Conservation (phyloP, 768 basidiomycete genomes). For the Termitomyces sp. region DNA sequence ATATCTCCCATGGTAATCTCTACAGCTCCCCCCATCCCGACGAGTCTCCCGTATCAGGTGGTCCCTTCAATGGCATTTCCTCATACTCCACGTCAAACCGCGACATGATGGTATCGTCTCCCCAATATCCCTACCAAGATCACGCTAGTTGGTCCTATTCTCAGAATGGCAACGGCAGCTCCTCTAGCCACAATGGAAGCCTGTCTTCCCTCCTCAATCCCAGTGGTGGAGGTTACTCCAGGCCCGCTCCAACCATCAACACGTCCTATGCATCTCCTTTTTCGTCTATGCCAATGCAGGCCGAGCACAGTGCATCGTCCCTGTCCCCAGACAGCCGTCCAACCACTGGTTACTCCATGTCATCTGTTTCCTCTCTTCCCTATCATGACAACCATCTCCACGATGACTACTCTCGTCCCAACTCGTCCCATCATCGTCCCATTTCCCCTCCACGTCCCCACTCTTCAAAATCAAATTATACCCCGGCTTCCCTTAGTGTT, state of each 20-base stretch:
- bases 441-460: conserved; percentile 65
- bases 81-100: conserved; percentile 37
- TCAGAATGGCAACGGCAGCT: conserved; percentile 38
- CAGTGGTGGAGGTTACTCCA: conserved; percentile 48
- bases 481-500: conserved; percentile 55
- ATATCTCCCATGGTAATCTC: conserved; percentile 51
- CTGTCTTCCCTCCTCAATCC: conserved; percentile 79
- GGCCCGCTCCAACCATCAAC: conserved; percentile 66
- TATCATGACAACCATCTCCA: conserved; percentile 56
- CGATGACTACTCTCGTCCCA: conserved; percentile 69
- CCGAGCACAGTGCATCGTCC: conserved; percentile 65
- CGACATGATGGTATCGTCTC: conserved; percentile 40
- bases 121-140: conserved; percentile 64
- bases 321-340: conserved; percentile 84
- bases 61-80: conserved; percentile 36
- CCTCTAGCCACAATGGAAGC: conserved; percentile 65
- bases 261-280: conserved; percentile 70
- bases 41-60: conserved; percentile 52
- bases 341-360: conserved; percentile 81
- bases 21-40: conserved; percentile 62
- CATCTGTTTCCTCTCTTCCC: conserved; percentile 71
- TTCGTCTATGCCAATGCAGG: conserved; percentile 63
- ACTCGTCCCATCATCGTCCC: conserved; percentile 70
- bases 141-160: conserved; percentile 52
- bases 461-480: conserved; percentile 51